Evolutionary conservation across 2,329 filamentous ascomycete species (phyloP), one percentile per base, ranked within the genome.

Genomic region (Sordariomycetes sp.): DNA sequence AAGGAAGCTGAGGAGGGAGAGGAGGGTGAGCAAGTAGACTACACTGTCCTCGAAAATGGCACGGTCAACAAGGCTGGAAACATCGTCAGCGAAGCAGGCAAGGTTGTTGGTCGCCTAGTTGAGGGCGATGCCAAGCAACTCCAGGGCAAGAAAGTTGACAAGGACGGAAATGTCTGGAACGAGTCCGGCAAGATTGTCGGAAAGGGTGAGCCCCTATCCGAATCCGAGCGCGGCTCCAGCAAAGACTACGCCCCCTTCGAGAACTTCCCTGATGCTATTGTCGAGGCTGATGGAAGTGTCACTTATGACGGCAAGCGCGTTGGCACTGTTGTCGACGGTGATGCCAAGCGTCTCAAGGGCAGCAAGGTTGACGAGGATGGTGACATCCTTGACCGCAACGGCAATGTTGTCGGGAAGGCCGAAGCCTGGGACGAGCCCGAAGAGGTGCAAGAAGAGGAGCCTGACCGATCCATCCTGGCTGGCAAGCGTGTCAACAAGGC

Each of bases 401-500:
- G 80, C 11, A 84, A 84, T 47, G 64, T 66, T 10, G 63, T 84
- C 25, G 80, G 80, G 20, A 74, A 69, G 39, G 79, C 76, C 3
- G 35, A 37, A 50, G 74, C 79, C 36, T 84, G 75, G 64, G 77
- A 86, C 42, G 62, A 66, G 26, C 55, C 55, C 7, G 58, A 60
- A 25, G 40, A 45, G 1, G 67, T 70, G 39, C 63, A 70, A 1
- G 69, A 79, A 56, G 53, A 57, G 1, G 61, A 64, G 39, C 46
- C 68, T 4, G 73, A 78, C 46, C 72, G 70, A 39, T 82, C 78
- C 7, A 61, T 70, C 28, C 65, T 81, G 5, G 79, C 79, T 15
- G 80, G 80, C 38, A 81, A 84, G 57, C 69, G 75, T 26, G 77
- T 85, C 43, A 82, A 83, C 61, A 84, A 83, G 59, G 70, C 72